Percentiles rank a stretch among this genome's conserved stretches.
Evolutionary conservation across 495 filamentous ascomycete genomes (phyloP).

Genomic region (Ascodesmis nigricans): DNA sequence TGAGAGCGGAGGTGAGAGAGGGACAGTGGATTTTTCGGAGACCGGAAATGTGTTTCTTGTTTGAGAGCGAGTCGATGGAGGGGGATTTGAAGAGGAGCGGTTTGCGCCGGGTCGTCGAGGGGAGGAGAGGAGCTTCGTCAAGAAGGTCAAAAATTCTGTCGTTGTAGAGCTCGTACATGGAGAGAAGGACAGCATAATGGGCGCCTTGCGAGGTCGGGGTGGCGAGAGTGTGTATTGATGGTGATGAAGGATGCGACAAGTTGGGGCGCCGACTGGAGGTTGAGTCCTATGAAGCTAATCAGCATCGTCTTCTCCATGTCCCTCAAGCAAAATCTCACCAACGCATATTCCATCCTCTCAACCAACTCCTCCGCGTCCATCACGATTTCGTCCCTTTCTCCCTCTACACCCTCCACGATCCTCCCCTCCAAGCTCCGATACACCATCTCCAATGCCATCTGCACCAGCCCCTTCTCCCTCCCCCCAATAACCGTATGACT

Average conservation of each 20-base stretch:
- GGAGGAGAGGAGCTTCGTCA: slow-evolving; percentile 28
- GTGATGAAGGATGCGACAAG: no score
- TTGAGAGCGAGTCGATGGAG: slow-evolving; percentile 9
- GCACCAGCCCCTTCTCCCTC: slow-evolving; percentile 61
- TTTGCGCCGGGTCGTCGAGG: slow-evolving; percentile 30
- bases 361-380: slow-evolving; percentile 55
- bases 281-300: no score
- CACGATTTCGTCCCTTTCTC: slow-evolving; percentile 68
- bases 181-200: slow-evolving; percentile 72
- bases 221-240: no score
- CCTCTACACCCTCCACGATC: slow-evolving; percentile 38
- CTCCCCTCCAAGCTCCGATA: slow-evolving; percentile 54
- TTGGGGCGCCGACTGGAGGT: no score
- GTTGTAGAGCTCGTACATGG: slow-evolving; percentile 99
- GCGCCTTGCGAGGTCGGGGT: no score
- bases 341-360: slow-evolving; percentile 27
- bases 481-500: slow-evolving; percentile 94
- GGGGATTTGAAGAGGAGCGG: slow-evolving; percentile 19
- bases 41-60: slow-evolving; percentile 64
- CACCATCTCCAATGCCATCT: slow-evolving; percentile 73
- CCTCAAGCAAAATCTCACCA: not conserved
- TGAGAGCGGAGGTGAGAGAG: slow-evolving; percentile 66
- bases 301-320: not conserved
- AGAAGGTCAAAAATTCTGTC: slow-evolving; percentile 92
- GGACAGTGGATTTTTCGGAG: slow-evolving; percentile 73